Evolutionary conservation across 2,329 filamentous ascomycete species (phyloP), one percentile per base, ranked within the genome.

Genomic region (Diaporthe citriasiana): DNA sequence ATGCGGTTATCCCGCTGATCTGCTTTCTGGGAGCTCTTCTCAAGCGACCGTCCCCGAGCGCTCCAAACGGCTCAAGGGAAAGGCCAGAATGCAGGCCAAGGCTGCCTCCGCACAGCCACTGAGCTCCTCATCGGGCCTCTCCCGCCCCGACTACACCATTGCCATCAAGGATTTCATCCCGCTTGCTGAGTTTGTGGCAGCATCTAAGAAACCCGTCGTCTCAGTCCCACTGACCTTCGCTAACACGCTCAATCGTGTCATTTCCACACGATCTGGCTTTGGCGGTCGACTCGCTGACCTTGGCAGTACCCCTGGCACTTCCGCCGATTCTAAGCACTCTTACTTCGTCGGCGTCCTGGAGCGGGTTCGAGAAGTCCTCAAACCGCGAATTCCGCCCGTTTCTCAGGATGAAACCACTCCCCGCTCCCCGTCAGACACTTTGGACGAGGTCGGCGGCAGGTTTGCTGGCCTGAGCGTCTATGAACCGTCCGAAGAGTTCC

Each of bases 401-500:
- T 30, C 22, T 47, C 47, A 42, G 30, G 13, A 40, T 27, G 55
- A 60, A 8, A 57, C 56, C 19, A 38, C 5, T 15, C 42, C 27
- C 19, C 25, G 4, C 7, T 6, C 45, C 19, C 45, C 42, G 4
- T 25, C 30, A 35, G 27, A 33, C 22, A 4, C 42, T 1, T 0
- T 66, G 4, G 72, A 76, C 6, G 60, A 73, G 15, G 35, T 79
- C 5, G 71, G 72, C 25, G 85, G 83, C 73, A 78, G 78, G 27
- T 86, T 87, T 73, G 79, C 78, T 3, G 63, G 74, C 4, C 76
- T 86, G 13, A 76, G 79, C 1, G 74, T 85, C 17, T 79, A 85
- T 53, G 84, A 86, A 33, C 80, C 83, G 1, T 84, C 83, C 0
- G 77, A 83, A 30, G 78, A 77, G 6, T 86, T 85, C 75, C 53